Evolutionary conservation across 352 stramenopile genomes (phyloP).

Genomic region (Globisporangium alternatum): DNA sequence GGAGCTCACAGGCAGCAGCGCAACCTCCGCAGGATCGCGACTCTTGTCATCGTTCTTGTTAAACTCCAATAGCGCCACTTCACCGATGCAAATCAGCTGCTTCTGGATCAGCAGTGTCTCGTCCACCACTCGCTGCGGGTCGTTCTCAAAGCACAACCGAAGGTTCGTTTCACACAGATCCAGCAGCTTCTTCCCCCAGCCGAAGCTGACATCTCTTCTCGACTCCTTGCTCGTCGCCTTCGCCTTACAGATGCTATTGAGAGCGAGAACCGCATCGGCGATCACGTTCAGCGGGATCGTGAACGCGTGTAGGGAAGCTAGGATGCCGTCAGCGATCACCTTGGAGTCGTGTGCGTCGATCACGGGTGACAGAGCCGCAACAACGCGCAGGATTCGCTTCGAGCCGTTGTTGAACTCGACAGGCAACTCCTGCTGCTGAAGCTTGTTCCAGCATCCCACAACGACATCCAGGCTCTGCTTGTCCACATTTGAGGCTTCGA

Average conservation of each 20-base stretch:
- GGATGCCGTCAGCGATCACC: conserved; percentile 67
- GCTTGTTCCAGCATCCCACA: conserved; percentile 79
- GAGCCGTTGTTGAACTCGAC: conserved; percentile 69
- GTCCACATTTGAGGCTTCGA: conserved; percentile 51
- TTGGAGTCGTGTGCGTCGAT: conserved; percentile 76
- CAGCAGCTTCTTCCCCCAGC: conserved; percentile 64
- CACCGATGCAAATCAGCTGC: conserved; percentile 75
- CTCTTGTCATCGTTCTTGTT: conserved; percentile 71
- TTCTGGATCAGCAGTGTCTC: conserved; percentile 68
- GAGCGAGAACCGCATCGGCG: conserved; percentile 58
- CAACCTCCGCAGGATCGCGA: conserved; percentile 31
- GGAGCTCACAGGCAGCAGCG: conserved; percentile 48
- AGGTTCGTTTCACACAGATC: conserved; percentile 64
- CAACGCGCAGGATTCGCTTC: conserved; percentile 81
- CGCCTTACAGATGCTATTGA: conserved; percentile 79
- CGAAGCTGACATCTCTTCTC: conserved; percentile 55
- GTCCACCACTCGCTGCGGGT: conserved; percentile 44
- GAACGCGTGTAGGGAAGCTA: conserved; percentile 72
- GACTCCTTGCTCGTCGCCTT: conserved; percentile 55
- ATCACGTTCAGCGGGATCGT: conserved; percentile 80
- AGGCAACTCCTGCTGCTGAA: conserved; percentile 64
- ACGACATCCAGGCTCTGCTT: conserved; percentile 64
- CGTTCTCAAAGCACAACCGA: conserved; percentile 55
- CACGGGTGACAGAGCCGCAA: conserved; percentile 66
- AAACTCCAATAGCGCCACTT: conserved; percentile 79